Base-by-base conservation (phyloP, 2,329 filamentous ascomycete species). In the Pseudogymnoascus sp. region DNA sequence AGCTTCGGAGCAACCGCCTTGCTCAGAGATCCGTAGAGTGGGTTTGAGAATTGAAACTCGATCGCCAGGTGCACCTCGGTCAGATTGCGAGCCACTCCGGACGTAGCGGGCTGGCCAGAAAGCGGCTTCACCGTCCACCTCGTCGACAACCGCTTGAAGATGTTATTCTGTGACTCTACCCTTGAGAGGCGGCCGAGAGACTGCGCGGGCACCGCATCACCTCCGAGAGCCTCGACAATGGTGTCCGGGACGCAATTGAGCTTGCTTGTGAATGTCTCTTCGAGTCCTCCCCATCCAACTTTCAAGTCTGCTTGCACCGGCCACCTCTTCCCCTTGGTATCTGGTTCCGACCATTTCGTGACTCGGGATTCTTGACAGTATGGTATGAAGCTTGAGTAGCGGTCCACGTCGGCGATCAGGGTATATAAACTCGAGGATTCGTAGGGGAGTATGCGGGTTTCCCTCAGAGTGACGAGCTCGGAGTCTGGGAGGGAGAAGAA, bases 361-460 rank as follows among this genome's bases (percentile, higher is more conserved):
- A 97, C 91, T 63, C 79, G 81, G 37, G 89, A 92, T 50, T 79
- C 79, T 43, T 84, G 82, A 76, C 93, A 96, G 81, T 95, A 97
- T 9, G 94, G 94, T n/a, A 99, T 84, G 79, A 97, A 99, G 66
- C 79, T 73, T 37, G 81, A 78, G 82, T 99, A 99, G 65, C 84
- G 85, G 73, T 90, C 84, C 65, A 99, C 86, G 74, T 97, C 91
- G 75, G 91, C 86, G 73, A 99, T 92, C 60, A 97, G 82, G 66
- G 80, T 79, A 82, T 94, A 99, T 67, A 99, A 85, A 1, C 84
- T 78, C 4, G 74, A 69, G 32, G 85, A 78, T 0, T 86, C 76
- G 78, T 95, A 95, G 12, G 89, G 88, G 12, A 97, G 86, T 3
- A 81, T 88, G 64, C 91, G 88, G 18, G 81, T 80, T 9, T 91